Conservation (phyloP, 1,284 basidiomycete genomes). For the Phylloporus sp. region DNA sequence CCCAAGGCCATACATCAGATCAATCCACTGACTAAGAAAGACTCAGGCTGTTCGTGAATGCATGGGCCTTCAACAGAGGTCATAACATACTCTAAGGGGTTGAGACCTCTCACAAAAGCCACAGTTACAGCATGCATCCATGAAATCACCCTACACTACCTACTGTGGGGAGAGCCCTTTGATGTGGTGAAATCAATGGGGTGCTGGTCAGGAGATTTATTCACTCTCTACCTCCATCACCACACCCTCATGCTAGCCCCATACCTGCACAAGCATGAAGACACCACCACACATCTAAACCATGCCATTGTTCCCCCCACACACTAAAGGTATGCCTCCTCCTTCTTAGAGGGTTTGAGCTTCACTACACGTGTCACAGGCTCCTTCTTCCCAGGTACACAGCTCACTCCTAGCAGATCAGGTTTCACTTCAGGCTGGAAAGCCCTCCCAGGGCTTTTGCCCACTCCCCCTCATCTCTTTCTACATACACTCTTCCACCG, state of each 20-base stretch:
- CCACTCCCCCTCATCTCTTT: no score
- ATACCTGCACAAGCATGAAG: not conserved
- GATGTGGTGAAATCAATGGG: conserved; percentile 13
- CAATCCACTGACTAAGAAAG: no score
- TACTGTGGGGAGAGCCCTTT: not conserved
- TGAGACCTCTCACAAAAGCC: not conserved
- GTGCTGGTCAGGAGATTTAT: not conserved
- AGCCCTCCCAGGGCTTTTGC: not conserved
- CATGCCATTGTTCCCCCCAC: not conserved
- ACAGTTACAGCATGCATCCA: conserved; percentile 14
- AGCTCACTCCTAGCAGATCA: no score
- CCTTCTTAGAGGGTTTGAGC: not conserved
- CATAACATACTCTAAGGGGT: not conserved
- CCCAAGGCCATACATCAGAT: no score
- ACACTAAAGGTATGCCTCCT: not conserved
- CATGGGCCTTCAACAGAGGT: no score
- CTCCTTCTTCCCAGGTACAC: not conserved
- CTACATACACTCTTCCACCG: no score
- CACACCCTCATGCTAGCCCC: conserved; percentile 1
- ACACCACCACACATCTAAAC: not conserved
- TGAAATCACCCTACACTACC: conserved; percentile 4
- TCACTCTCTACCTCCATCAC: not conserved
- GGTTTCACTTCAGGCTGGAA: not conserved
- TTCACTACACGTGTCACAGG: not conserved
- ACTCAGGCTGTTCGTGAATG: no score